Evolutionary conservation across 441 rosid species (phyloP).

Genomic region (Kokia cookei): DNA sequence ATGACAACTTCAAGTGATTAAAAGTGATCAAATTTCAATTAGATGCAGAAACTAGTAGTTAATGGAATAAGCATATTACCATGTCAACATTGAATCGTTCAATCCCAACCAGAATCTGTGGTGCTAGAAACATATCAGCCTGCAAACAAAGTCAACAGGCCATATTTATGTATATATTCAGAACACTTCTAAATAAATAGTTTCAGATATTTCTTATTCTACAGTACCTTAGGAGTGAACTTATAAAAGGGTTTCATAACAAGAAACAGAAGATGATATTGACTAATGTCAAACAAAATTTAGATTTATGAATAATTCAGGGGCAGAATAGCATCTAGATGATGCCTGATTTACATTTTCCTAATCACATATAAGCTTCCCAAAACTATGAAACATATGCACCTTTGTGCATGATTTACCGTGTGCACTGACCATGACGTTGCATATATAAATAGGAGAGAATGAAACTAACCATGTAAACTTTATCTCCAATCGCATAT

Average conservation of each 20-base stretch:
- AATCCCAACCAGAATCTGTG: conserved; percentile 51
- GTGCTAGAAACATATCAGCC: conserved; percentile 81
- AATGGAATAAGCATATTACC: conserved; percentile 32
- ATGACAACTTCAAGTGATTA: not conserved
- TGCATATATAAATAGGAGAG: not conserved
- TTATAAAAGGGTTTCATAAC: not conserved
- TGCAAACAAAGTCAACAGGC: conserved; percentile 20
- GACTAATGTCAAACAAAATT: not conserved
- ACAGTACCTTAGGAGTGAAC: not conserved
- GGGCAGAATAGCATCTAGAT: not conserved
- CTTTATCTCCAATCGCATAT: conserved; percentile 73
- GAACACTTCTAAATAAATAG: not conserved
- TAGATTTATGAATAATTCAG: not conserved
- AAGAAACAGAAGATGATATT: not conserved
- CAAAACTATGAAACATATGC: not conserved
- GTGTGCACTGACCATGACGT: not conserved
- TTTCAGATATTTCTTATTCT: not conserved
- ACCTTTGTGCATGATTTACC: not conserved
- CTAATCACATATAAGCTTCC: not conserved
- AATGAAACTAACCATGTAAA: conserved; percentile 43
- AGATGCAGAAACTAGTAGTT: not conserved
- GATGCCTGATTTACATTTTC: no score
- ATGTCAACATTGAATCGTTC: conserved; percentile 54
- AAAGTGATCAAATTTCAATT: not conserved
- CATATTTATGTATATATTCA: not conserved